phyloP scores from a whole-genome alignment of 495 filamentous ascomycete species.

The Trichoderma virens region DNA sequence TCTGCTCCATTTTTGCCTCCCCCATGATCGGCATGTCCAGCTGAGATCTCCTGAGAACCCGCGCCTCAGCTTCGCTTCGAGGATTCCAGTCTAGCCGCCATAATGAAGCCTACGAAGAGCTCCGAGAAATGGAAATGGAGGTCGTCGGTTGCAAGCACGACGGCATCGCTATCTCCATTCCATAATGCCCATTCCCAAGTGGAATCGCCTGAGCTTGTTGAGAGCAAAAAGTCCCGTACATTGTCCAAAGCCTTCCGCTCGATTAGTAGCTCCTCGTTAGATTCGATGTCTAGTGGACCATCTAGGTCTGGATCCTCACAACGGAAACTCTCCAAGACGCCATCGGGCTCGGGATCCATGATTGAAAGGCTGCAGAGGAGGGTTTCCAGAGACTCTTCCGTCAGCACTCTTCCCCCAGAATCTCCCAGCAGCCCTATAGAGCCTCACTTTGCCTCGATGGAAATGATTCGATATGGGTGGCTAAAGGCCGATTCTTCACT shows the following conservation, averaged over 20 bases:
- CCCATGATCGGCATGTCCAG: background rate
- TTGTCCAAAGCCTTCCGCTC: conserved; percentile 9
- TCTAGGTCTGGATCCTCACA: conserved; percentile 1
- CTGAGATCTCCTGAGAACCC: background rate
- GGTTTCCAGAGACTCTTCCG: conserved; percentile 5
- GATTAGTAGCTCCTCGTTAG: conserved; percentile 10
- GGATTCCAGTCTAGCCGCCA: background rate
- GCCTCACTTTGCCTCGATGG: background rate
- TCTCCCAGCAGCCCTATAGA: background rate
- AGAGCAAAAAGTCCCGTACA: background rate
- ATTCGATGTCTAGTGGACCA: background rate
- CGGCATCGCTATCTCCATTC: background rate
- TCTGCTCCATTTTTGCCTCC: background rate
- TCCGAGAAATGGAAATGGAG: conserved; percentile 9
- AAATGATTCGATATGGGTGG: conserved; percentile 47
- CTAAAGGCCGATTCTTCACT: conserved; percentile 73
- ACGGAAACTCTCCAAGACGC: conserved; percentile 10
- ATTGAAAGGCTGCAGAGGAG: conserved; percentile 7
- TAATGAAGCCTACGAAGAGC: background rate
- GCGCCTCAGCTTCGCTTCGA: background rate
- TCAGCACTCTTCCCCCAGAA: background rate
- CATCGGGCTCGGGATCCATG: conserved; percentile 1
- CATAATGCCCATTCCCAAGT: background rate
- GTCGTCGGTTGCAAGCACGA: background rate
- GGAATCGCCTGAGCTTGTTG: background rate